These are phyloP conservation scores for Fusarium sp. DNA, from an alignment of 2,329 filamentous ascomycete genomes.

Conservation along the genomic window DNA sequence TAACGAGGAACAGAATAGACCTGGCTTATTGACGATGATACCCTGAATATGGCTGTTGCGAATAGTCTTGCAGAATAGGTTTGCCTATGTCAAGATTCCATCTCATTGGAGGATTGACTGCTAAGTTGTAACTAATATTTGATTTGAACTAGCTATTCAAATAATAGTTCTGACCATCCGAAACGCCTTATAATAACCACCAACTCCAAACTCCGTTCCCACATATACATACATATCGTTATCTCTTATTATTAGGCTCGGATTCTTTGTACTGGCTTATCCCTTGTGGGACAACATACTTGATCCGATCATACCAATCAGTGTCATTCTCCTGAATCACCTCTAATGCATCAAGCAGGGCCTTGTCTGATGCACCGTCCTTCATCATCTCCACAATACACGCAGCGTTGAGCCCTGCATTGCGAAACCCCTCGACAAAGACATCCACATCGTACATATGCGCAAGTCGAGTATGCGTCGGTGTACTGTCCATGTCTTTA, in stretches of 20 bases:
- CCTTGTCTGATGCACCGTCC: slow-evolving; percentile 36
- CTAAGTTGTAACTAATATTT: too few relatives aligned
- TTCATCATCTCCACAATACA: slow-evolving; percentile 43
- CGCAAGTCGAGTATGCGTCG: slow-evolving; percentile 44
- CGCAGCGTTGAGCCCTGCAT: slow-evolving; percentile 36
- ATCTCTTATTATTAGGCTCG: slow-evolving; percentile 4
- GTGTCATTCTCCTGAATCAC: slow-evolving; percentile 39
- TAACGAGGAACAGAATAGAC: background rate
- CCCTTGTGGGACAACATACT: slow-evolving; percentile 36
- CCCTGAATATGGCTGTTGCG: background rate
- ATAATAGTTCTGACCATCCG: background rate
- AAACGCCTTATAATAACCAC: slow-evolving; percentile 1
- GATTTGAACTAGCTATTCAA: too few relatives aligned
- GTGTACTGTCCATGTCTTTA: slow-evolving; percentile 35
- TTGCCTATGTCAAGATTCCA: background rate
- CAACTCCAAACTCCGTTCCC: background rate
- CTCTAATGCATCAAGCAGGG: slow-evolving; percentile 37
- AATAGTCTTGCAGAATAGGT: background rate
- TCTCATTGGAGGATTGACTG: slow-evolving; percentile 1
- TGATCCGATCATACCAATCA: slow-evolving; percentile 38
- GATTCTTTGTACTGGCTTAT: slow-evolving; percentile 29
- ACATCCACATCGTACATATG: slow-evolving; percentile 43
- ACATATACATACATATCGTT: background rate
- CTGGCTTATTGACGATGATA: background rate
- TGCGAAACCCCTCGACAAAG: slow-evolving; percentile 41